Conservation (phyloP, 257 asterid species). For the Buddleja alternifolia region DNA sequence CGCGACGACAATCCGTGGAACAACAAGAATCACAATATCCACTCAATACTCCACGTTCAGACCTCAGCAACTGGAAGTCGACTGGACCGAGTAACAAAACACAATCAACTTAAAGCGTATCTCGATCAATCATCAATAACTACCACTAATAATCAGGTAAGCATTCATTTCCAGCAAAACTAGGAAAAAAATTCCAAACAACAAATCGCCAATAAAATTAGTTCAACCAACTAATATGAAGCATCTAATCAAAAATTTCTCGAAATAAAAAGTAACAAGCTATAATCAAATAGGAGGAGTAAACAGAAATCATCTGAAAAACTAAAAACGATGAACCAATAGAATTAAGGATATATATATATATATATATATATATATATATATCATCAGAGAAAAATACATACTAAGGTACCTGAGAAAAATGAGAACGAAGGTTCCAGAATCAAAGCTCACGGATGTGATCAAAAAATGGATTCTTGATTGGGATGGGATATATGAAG, state of each 20-base stretch:
- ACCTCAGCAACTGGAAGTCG: too few relatives aligned
- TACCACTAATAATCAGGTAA: neutral
- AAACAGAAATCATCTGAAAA: neutral
- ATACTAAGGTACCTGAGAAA: constrained; percentile 22
- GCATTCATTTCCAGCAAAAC: constrained; percentile 3
- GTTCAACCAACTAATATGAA: constrained; percentile 1
- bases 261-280: neutral
- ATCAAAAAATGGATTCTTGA: constrained; percentile 16
- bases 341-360: too few relatives aligned
- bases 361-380: too few relatives aligned
- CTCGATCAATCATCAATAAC: neutral
- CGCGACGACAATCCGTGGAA: too few relatives aligned
- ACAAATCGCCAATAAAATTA: neutral
- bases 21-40: neutral
- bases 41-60: neutral
- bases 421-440: neutral
- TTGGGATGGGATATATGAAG: neutral
- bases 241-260: neutral
- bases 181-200: neutral
- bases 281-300: neutral
- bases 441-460: neutral
- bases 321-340: neutral
- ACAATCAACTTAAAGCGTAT: neutral
- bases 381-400: neutral
- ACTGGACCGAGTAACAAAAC: too few relatives aligned